phyloP scores from a whole-genome alignment of 2,329 filamentous ascomycete species.

The Fusarium bulbicola region DNA sequence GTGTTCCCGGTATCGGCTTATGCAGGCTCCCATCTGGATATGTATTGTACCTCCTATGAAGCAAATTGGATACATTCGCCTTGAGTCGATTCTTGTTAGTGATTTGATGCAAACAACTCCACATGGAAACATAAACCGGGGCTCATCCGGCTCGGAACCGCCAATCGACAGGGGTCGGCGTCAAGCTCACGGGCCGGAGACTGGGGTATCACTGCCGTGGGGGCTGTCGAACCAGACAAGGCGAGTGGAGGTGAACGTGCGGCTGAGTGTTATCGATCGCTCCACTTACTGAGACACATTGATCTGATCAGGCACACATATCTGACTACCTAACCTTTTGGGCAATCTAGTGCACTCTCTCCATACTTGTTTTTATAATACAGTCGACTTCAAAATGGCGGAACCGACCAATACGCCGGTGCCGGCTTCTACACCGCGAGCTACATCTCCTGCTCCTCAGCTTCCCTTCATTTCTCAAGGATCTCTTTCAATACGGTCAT shows the following conservation, averaged over 20 bases:
- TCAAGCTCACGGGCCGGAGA: conserved; percentile 16
- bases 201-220: conserved; percentile 10
- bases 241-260: conserved; percentile 16
- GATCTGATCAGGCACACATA: conserved; percentile 16
- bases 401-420: conserved; percentile 59
- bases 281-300: conserved; percentile 22
- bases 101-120: background rate
- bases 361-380: background rate
- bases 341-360: background rate
- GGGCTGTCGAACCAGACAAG: conserved; percentile 5
- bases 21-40: conserved; percentile 4
- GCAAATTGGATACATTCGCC: background rate
- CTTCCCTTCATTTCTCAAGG: conserved; percentile 34
- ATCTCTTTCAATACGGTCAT: conserved; percentile 39
- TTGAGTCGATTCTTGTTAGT: background rate
- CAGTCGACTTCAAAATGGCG: conserved; percentile 49
- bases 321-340: background rate
- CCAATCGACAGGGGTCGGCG: conserved; percentile 18
- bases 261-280: conserved; percentile 20
- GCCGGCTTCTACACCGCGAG: conserved; percentile 55
- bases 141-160: conserved; percentile 13
- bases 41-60: background rate
- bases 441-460: conserved; percentile 51
- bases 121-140: conserved; percentile 1
- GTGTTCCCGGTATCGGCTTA: conserved; percentile 18